phyloP scores from a whole-genome alignment of 2,329 filamentous ascomycete species.

The Colletotrichum lini region DNA sequence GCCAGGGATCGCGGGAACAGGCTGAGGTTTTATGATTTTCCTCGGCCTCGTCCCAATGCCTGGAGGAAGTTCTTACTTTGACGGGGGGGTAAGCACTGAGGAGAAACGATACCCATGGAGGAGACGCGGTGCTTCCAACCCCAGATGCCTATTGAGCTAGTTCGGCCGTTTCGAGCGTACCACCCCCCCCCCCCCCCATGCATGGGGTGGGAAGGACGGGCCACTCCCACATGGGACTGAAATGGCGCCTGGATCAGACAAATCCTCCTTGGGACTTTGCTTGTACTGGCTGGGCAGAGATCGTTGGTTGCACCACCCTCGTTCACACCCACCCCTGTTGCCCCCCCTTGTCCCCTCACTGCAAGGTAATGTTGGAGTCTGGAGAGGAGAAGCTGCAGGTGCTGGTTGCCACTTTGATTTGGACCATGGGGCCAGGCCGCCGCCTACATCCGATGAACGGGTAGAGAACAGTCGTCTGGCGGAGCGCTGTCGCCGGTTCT shows the following conservation, averaged over 20 bases:
- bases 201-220: conserved; percentile 29
- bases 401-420: conserved; percentile 29
- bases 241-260: conserved; percentile 36
- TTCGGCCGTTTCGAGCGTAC: conserved; percentile 24
- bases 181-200: conserved; percentile 17
- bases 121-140: conserved; percentile 25
- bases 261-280: conserved; percentile 29
- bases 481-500: conserved; percentile 19
- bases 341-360: conserved; percentile 17
- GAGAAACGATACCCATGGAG: conserved; percentile 30
- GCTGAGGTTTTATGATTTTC: conserved; percentile 43
- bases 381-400: conserved; percentile 8
- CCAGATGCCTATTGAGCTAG: conserved; percentile 18
- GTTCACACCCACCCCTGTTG: conserved; percentile 9
- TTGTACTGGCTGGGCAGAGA: conserved; percentile 35
- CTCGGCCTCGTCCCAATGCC: conserved; percentile 1
- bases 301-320: conserved; percentile 36
- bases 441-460: conserved; percentile 21
- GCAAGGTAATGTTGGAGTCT: background rate
- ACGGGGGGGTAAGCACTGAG: conserved; percentile 19
- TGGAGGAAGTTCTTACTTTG: background rate
- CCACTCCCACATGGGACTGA: conserved; percentile 35
- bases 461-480: background rate
- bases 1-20: conserved; percentile 36
- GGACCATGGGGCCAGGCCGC: conserved; percentile 12